These are phyloP conservation scores for Phytophthora syringae DNA, from an alignment of 352 stramenopile genomes.

Conservation along the genomic window DNA sequence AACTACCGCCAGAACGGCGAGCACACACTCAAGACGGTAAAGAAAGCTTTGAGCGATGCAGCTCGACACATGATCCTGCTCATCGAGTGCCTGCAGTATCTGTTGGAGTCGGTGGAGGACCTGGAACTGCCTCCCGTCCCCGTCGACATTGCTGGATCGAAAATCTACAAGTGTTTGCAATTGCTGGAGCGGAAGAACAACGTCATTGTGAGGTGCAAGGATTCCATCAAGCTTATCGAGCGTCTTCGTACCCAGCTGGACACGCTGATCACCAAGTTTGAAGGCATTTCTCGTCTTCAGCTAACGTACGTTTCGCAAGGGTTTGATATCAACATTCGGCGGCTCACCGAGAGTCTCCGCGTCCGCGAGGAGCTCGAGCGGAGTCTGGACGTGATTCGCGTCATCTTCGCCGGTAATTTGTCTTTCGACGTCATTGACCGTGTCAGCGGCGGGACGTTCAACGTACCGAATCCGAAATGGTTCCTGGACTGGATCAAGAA, in stretches of 20 bases:
- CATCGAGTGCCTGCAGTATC: conserved; percentile 97
- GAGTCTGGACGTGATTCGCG: conserved; percentile 89
- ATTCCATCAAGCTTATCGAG: conserved; percentile 96
- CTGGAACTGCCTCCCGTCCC: conserved; percentile 69
- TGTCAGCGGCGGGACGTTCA: conserved; percentile 92
- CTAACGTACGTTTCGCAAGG: conserved; percentile 88
- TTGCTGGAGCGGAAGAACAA: conserved; percentile 91
- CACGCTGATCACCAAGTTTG: conserved; percentile 92
- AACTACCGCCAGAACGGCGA: conserved; percentile 87
- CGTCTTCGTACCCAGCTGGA: conserved; percentile 93
- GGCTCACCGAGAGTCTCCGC: conserved; percentile 78
- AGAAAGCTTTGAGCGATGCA: conserved; percentile 91
- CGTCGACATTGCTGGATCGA: conserved; percentile 52
- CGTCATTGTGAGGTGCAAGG: conserved; percentile 92
- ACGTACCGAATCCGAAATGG: conserved; percentile 89
- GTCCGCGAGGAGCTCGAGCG: conserved; percentile 61
- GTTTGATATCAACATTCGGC: conserved; percentile 90
- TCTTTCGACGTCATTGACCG: conserved; percentile 96
- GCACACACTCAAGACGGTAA: conserved; percentile 70
- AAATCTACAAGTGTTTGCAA: conserved; percentile 94
- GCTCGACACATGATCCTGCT: conserved; percentile 95
- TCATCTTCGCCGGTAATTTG: conserved; percentile 93
- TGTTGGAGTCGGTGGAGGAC: conserved; percentile 95
- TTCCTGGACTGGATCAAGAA: conserved; percentile 79
- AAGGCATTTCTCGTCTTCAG: conserved; percentile 89